Base-by-base conservation (phyloP, 2,329 filamentous ascomycete genomes). In the Cyphellophora attinorum region DNA sequence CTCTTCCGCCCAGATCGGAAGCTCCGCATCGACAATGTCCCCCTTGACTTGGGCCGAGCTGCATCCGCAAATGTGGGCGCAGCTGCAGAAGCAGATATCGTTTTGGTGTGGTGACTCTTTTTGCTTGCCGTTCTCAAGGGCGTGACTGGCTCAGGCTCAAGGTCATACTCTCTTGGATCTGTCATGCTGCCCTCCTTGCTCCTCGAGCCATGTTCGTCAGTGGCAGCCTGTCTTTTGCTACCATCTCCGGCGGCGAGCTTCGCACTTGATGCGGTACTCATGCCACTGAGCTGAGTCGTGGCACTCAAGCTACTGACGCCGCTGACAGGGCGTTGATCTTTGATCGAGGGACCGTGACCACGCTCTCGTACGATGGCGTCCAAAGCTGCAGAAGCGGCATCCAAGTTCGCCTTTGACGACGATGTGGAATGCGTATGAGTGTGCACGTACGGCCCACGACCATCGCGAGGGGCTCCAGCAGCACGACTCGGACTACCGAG, bases 181-280 rank as follows among this genome's bases (percentile, higher is more conserved):
- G 40, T 42, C 27, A 35, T 34, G 13, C 37, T 39, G n/a, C 33
- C 40, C 6, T 42, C 40, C n/a, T n/a, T n/a, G n/a, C n/a, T n/a
- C n/a, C n/a, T n/a, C n/a, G n/a, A n/a, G n/a, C n/a, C n/a, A n/a
- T n/a, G n/a, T n/a, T n/a, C n/a, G n/a, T n/a, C n/a, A n/a, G n/a
- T n/a, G n/a, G n/a, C n/a, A n/a, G n/a, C n/a, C n/a, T n/a, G n/a
- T n/a, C n/a, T n/a, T n/a, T n/a, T n/a, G n/a, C n/a, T n/a, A n/a
- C n/a, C n/a, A n/a, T n/a, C n/a, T n/a, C n/a, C n/a, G 8, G 21
- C 21, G 8, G 21, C 21, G 21, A 8, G 8, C 8, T 25, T 25
- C n/a, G 8, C 21, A 8, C n/a, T 25, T 8, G 8, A 8, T 8
- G 8, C n/a, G 21, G 8, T n/a, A n/a, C 21, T 25, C 8, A 8